Conservation (phyloP, 2,329 filamentous ascomycete genomes). For the Colletotrichum liaoningense region DNA sequence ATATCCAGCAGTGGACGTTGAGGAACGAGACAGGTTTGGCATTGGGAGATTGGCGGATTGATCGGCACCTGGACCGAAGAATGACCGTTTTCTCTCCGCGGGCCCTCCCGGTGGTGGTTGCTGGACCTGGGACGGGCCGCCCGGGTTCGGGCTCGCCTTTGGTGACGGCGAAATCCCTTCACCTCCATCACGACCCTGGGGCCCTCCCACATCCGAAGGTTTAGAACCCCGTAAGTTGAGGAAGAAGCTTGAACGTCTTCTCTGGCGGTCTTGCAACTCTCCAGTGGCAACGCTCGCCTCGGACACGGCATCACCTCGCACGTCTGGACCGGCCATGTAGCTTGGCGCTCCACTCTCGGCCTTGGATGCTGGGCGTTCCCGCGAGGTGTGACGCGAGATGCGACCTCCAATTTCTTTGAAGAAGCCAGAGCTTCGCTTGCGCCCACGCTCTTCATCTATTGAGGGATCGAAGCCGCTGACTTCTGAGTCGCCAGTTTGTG, state of each 20-base stretch:
- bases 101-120: conserved; percentile 30
- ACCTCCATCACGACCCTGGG: conserved; percentile 38
- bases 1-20: conserved; percentile 41
- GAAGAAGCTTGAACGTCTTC: conserved; percentile 53
- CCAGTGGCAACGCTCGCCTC: conserved; percentile 54
- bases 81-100: conserved; percentile 52
- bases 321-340: conserved; percentile 24
- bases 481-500: conserved; percentile 53
- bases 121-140: conserved; percentile 33
- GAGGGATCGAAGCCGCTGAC: conserved; percentile 49
- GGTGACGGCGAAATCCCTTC: conserved; percentile 2
- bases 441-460: conserved; percentile 49
- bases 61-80: conserved; percentile 46
- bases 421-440: conserved; percentile 55
- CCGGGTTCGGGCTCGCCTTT: conserved; percentile 38
- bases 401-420: conserved; percentile 64
- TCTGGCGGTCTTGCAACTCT: conserved; percentile 50
- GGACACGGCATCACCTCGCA: conserved; percentile 53
- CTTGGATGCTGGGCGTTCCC: conserved; percentile 45
- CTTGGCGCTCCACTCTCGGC: conserved; percentile 27
- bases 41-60: conserved; percentile 15
- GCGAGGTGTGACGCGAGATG: conserved; percentile 48
- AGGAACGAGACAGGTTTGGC: conserved; percentile 39
- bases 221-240: conserved; percentile 41
- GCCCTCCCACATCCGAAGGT: conserved; percentile 39